phyloP scores from a whole-genome alignment of 257 asterid species.

The Fraxinus cuspidata region DNA sequence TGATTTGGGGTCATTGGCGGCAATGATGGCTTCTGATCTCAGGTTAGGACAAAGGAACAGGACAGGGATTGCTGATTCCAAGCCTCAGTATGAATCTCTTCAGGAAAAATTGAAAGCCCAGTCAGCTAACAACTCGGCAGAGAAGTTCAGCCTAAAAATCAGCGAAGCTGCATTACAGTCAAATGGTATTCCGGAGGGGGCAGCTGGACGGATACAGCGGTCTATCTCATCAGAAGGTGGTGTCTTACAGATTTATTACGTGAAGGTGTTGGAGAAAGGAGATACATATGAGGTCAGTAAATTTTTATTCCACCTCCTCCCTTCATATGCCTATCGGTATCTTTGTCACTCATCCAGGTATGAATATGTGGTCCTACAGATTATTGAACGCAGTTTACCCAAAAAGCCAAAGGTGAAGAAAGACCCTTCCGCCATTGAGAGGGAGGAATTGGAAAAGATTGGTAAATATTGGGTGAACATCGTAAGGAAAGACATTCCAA shows the following conservation, averaged over 20 bases:
- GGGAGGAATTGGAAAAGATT: constrained; percentile 83
- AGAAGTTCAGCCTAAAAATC: constrained; percentile 66
- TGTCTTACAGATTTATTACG: constrained; percentile 79
- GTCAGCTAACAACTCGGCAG: constrained; percentile 47
- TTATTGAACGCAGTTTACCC: constrained; percentile 91
- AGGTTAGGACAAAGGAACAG: constrained; percentile 56
- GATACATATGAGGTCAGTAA: constrained; percentile 90
- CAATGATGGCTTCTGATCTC: constrained; percentile 88
- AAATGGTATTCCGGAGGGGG: constrained; percentile 91
- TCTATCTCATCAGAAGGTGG: constrained; percentile 89
- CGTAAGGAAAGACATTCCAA: constrained; percentile 89
- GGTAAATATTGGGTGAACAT: constrained; percentile 80
- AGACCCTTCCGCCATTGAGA: constrained; percentile 83
- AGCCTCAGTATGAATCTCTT: constrained; percentile 82
- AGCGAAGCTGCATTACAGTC: constrained; percentile 73
- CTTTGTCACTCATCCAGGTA: constrained; percentile 25
- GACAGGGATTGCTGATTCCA: constrained; percentile 71
- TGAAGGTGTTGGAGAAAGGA: constrained; percentile 98
- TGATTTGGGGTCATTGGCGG: constrained; percentile 90
- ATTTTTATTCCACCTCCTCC: constrained; percentile 18
- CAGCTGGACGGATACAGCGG: constrained; percentile 86
- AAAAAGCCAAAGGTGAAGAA: constrained; percentile 74
- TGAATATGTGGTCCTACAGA: constrained; percentile 56
- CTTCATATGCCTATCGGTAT: not conserved
- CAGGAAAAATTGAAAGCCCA: constrained; percentile 77